phyloP scores from a whole-genome alignment of 805 yeast genomes.

The Saccharomycopsis amapae region DNA sequence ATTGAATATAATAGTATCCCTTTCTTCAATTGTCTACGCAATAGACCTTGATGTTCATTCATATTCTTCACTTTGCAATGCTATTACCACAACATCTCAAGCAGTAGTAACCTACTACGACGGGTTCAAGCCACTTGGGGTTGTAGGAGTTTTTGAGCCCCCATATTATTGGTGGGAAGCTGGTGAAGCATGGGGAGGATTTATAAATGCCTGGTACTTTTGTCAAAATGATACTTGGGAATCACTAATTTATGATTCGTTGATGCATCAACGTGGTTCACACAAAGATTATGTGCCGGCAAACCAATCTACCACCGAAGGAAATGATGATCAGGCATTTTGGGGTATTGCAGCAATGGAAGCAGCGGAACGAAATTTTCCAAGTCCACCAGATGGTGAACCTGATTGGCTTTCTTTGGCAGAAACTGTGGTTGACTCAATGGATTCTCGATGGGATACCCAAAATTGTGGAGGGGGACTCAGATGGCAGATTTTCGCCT shows the following conservation, averaged over 20 bases:
- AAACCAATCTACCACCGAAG: conserved; percentile 87
- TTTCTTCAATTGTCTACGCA: not conserved
- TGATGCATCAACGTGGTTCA: conserved; percentile 58
- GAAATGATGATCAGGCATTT: conserved; percentile 96
- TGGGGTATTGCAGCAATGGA: conserved; percentile 94
- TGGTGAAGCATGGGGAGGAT: conserved; percentile 64
- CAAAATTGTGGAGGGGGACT: conserved; percentile 76
- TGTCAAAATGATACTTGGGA: conserved; percentile 64
- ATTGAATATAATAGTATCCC: too few species aligned
- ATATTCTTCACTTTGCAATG: conserved; percentile 24
- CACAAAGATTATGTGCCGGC: conserved; percentile 76
- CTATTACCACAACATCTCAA: conserved; percentile 46
- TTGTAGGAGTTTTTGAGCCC: conserved; percentile 59
- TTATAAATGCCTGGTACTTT: conserved; percentile 66
- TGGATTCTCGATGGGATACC: conserved; percentile 84
- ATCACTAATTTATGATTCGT: conserved; percentile 47
- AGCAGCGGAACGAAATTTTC: conserved; percentile 84
- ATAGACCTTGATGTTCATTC: conserved; percentile 1
- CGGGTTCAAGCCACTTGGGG: conserved; percentile 52
- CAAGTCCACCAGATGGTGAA: conserved; percentile 51
- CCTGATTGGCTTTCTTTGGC: conserved; percentile 84
- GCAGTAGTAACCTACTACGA: conserved; percentile 64
- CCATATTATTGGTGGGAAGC: conserved; percentile 91
- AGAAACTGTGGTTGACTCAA: conserved; percentile 85
- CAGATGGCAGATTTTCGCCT: conserved; percentile 92